phyloP scores from a whole-genome alignment of 108 stramenopile genomes.

The Schizochytrium sp. region DNA sequence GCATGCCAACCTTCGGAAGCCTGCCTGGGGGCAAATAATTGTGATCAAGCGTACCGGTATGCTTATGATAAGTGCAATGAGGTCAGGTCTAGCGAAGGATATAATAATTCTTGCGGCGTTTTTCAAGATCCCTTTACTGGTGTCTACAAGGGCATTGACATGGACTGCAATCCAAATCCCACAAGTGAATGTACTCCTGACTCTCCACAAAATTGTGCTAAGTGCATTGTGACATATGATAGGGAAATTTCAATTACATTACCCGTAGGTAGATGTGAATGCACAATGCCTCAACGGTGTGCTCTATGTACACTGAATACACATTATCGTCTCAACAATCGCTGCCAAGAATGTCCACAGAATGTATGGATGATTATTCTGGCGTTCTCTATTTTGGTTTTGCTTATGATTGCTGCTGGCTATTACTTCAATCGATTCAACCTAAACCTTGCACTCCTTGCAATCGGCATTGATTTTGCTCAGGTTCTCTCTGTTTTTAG shows the following conservation, averaged over 20 bases:
- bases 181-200: background rate
- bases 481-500: slow-evolving; percentile 69
- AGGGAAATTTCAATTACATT: background rate
- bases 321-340: slow-evolving; percentile 65
- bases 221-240: slow-evolving; percentile 16
- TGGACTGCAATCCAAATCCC: slow-evolving; percentile 54
- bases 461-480: slow-evolving; percentile 68
- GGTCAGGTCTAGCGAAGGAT: background rate
- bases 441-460: slow-evolving; percentile 66
- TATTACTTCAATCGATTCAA: slow-evolving; percentile 65
- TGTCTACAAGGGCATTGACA: background rate
- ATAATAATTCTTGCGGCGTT: slow-evolving; percentile 55
- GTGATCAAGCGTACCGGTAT: slow-evolving; percentile 34
- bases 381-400: background rate
- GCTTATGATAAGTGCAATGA: slow-evolving; percentile 4
- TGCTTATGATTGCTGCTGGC: slow-evolving; percentile 63
- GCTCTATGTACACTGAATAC: slow-evolving; percentile 30
- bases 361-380: slow-evolving; percentile 47
- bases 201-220: background rate
- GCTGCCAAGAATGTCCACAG: slow-evolving; percentile 67
- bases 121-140: slow-evolving; percentile 8
- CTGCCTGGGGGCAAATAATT: slow-evolving; percentile 19
- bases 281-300: slow-evolving; percentile 59
- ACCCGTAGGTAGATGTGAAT: slow-evolving; percentile 16
- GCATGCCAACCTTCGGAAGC: slow-evolving; percentile 55